A percentile compares a stretch with the other conserved stretches of the same genome.
These are phyloP conservation scores for Russula ochroleuca DNA, from an alignment of 768 basidiomycete species.

Conservation along the genomic window DNA sequence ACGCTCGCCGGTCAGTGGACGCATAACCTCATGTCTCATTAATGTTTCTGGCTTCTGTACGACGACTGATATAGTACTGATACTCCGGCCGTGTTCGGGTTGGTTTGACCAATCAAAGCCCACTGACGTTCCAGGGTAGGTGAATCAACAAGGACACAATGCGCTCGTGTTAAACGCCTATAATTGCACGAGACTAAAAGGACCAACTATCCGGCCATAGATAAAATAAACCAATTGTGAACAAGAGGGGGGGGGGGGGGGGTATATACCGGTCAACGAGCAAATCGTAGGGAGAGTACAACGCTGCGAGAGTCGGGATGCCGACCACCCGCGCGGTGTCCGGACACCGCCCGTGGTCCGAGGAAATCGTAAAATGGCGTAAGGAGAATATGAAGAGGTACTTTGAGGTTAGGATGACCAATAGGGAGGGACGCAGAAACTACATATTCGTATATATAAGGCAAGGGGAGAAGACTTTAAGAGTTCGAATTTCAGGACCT, in stretches of 20 bases:
- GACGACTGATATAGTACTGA: too few relatives aligned
- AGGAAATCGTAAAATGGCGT: conserved; percentile 12
- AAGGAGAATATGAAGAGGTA: conserved; percentile 1
- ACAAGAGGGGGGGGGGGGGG: background rate
- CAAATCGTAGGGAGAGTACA: conserved; percentile 1
- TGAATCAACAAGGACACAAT: background rate
- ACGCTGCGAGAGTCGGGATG: background rate
- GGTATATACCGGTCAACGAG: conserved; percentile 20
- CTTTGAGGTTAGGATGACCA: background rate
- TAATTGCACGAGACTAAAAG: conserved; percentile 3
- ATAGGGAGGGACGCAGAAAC: background rate
- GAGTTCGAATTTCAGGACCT: background rate
- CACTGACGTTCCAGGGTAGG: too few relatives aligned
- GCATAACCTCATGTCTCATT: too few relatives aligned
- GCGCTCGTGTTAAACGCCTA: conserved; percentile 5
- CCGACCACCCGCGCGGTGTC: conserved; percentile 9
- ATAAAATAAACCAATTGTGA: conserved; percentile 15
- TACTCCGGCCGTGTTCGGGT: too few relatives aligned
- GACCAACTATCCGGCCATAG: conserved; percentile 1
- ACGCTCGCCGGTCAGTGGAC: too few relatives aligned
- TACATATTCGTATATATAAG: conserved; percentile 5
- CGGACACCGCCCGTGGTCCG: conserved; percentile 10
- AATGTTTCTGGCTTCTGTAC: too few relatives aligned
- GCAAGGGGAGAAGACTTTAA: background rate
- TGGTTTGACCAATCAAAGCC: too few relatives aligned